phyloP scores from a whole-genome alignment of 495 filamentous ascomycete genomes.

The Lichenothelia convexa region DNA sequence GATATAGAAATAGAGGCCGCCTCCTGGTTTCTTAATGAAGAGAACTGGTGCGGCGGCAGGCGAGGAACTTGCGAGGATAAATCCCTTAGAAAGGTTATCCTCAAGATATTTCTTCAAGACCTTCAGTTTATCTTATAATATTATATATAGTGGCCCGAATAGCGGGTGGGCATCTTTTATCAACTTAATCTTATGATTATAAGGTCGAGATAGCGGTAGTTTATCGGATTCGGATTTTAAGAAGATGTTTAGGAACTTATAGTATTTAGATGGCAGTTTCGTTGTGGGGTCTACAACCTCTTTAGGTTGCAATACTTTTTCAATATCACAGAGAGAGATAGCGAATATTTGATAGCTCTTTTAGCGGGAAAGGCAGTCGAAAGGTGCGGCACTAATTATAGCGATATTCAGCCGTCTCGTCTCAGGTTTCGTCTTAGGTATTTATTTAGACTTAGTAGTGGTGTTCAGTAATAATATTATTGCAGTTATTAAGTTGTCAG shows the following conservation, averaged over 20 bases:
- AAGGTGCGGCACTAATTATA: not conserved
- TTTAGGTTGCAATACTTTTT: not conserved
- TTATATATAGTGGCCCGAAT: slow-evolving; percentile 13
- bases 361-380: not conserved
- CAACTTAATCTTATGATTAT: not conserved
- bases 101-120: slow-evolving; percentile 7
- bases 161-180: not conserved
- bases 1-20: slow-evolving; percentile 24
- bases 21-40: slow-evolving; percentile 19
- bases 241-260: not conserved
- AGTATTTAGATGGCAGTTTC: not conserved
- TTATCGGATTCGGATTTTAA: not conserved
- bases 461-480: not conserved
- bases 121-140: slow-evolving; percentile 14
- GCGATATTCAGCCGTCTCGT: not conserved
- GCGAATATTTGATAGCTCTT: not conserved
- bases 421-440: not conserved
- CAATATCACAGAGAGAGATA: not conserved
- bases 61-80: slow-evolving; percentile 10
- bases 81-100: slow-evolving; percentile 11
- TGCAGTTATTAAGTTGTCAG: not conserved
- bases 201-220: not conserved
- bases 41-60: slow-evolving; percentile 17
- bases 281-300: not conserved
- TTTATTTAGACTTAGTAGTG: not conserved